Evolutionary conservation across 1,284 basidiomycete genomes (phyloP).

Genomic region (Cryptococcus hybrid): DNA sequence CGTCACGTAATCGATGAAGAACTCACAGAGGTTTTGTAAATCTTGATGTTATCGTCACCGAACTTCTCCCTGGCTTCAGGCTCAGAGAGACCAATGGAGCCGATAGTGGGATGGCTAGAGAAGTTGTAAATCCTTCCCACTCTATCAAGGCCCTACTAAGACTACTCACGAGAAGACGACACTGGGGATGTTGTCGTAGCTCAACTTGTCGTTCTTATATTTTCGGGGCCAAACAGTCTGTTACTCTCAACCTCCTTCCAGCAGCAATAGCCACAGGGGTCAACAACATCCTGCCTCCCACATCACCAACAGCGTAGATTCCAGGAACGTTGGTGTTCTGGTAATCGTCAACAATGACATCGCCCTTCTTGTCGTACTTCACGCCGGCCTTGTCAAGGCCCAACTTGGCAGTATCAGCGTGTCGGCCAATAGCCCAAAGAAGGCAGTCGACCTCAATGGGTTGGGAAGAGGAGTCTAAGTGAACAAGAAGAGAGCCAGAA

Average conservation of each 20-base stretch:
- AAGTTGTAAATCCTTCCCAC: background rate
- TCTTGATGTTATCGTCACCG: slow-evolving; percentile 80
- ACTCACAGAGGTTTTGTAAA: slow-evolving; percentile 64
- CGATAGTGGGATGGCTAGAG: slow-evolving; percentile 81
- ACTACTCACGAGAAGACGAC: slow-evolving; percentile 86
- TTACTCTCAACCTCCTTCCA: slow-evolving; percentile 83
- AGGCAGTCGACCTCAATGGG: slow-evolving; percentile 81
- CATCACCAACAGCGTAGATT: slow-evolving; percentile 86
- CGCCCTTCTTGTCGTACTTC: slow-evolving; percentile 70
- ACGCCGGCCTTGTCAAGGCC: slow-evolving; percentile 78
- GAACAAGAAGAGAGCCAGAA: slow-evolving; percentile 62
- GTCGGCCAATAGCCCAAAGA: slow-evolving; percentile 93
- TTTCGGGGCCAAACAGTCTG: slow-evolving; percentile 82
- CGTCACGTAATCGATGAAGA: background rate
- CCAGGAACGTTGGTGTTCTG: slow-evolving; percentile 75
- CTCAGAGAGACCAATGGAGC: slow-evolving; percentile 89
- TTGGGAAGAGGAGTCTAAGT: slow-evolving; percentile 65
- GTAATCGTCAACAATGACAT: slow-evolving; percentile 86
- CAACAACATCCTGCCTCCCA: slow-evolving; percentile 83
- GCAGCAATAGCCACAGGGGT: slow-evolving; percentile 98
- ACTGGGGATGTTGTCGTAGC: slow-evolving; percentile 86
- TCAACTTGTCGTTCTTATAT: slow-evolving; percentile 83
- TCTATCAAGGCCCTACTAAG: slow-evolving; percentile 18
- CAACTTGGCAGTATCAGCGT: slow-evolving; percentile 73
- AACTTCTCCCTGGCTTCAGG: slow-evolving; percentile 83